Evolutionary conservation across 2,329 filamentous ascomycete genomes (phyloP).

Genomic region (Talaromyces sp.): DNA sequence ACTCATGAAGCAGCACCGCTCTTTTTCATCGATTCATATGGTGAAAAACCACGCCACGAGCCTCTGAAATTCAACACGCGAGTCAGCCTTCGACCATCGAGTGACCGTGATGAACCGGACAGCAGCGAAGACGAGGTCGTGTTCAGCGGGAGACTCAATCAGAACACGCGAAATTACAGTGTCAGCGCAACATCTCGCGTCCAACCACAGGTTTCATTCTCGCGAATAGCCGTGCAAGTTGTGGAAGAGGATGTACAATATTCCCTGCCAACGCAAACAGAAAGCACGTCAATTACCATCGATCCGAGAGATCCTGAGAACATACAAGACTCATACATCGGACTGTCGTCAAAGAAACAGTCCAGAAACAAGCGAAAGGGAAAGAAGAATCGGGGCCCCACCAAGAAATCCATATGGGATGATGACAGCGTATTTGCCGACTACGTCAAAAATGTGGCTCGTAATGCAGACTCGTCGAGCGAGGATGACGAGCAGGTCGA

Average conservation of each 20-base stretch:
- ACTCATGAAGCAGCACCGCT: slow-evolving; percentile 12
- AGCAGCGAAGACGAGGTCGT: slow-evolving; percentile 66
- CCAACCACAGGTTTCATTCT: neutral
- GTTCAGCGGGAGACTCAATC: slow-evolving; percentile 33
- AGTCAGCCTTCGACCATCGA: slow-evolving; percentile 14
- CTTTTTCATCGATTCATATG: slow-evolving; percentile 40
- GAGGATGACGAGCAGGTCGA: slow-evolving; percentile 21
- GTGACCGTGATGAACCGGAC: slow-evolving; percentile 46
- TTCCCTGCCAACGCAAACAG: neutral
- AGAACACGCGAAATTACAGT: slow-evolving; percentile 22
- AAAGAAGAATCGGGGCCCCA: neutral
- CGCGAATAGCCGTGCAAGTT: slow-evolving; percentile 2
- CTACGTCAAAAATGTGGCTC: slow-evolving; percentile 42
- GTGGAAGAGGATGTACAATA: slow-evolving; percentile 13
- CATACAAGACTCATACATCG: slow-evolving; percentile 8
- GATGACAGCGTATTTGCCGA: slow-evolving; percentile 48
- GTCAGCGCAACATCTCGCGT: slow-evolving; percentile 19
- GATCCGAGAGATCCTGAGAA: neutral
- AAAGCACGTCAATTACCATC: neutral
- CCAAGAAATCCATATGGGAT: slow-evolving; percentile 22
- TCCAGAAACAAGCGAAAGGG: neutral
- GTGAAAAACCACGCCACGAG: slow-evolving; percentile 22
- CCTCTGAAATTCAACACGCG: neutral
- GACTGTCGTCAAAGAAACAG: neutral
- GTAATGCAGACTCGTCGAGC: neutral